Evolutionary conservation across 192 early-diverging fungal species (phyloP).

Genomic region (Chytriomyces hyalinus): DNA sequence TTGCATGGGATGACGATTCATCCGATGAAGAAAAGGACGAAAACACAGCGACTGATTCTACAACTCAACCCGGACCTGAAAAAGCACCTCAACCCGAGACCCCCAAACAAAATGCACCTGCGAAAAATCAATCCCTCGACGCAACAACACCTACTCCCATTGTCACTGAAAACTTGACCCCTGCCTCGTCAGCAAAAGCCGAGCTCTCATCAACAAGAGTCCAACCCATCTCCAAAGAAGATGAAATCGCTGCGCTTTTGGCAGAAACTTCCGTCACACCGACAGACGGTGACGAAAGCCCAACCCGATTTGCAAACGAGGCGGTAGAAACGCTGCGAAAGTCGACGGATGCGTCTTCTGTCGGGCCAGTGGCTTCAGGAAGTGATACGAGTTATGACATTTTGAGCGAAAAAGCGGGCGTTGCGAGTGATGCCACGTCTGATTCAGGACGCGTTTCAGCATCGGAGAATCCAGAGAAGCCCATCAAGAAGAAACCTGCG

Average conservation of each 20-base stretch:
- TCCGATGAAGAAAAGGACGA: constrained; percentile 34
- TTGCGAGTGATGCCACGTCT: constrained; percentile 3
- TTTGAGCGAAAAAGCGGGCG: constrained; percentile 11
- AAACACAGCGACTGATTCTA: constrained; percentile 2
- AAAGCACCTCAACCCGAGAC: neutral
- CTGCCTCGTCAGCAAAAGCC: neutral
- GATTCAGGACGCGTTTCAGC: neutral
- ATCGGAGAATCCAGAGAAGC: neutral
- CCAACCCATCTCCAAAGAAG: neutral
- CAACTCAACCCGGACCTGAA: neutral
- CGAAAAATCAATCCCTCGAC: neutral
- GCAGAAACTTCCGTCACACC: constrained; percentile 3
- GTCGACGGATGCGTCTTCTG: neutral
- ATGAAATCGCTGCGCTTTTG: neutral
- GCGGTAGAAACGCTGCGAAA: neutral
- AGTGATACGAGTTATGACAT: constrained; percentile 17
- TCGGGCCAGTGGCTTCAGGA: neutral
- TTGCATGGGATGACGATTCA: constrained; percentile 33
- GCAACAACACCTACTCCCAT: too few relatives aligned
- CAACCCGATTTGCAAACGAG: neutral
- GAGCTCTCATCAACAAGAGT: neutral
- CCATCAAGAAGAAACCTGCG: neutral
- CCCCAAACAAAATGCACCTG: neutral
- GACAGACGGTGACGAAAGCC: neutral
- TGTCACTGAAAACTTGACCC: neutral